These are phyloP conservation scores for Piromyces finnis DNA, from an alignment of 192 early-diverging fungal genomes.

Conservation along the genomic window DNA sequence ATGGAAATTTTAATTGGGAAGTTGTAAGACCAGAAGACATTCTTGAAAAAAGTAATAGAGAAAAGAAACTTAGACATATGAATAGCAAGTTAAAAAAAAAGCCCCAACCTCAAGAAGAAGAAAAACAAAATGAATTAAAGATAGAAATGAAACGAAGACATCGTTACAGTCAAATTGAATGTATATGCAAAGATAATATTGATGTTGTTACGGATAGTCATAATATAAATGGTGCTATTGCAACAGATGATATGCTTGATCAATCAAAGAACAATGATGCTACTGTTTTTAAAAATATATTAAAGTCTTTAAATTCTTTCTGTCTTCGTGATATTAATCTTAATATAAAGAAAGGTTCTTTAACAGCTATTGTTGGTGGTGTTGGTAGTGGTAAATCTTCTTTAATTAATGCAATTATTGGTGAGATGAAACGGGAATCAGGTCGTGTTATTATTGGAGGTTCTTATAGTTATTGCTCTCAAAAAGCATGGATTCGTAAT, in stretches of 20 bases:
- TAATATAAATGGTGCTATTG: no score
- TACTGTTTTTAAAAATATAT: no score
- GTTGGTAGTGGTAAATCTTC: constrained; percentile 76
- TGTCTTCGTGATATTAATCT: constrained; percentile 15
- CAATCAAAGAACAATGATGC: no score
- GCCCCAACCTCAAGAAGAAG: no score
- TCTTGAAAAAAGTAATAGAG: constrained; percentile 3
- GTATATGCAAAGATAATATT: no score
- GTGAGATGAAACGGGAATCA: constrained; percentile 46
- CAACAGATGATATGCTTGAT: no score
- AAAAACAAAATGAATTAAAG: no score
- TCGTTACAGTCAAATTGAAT: no score
- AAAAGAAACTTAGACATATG: background rate
- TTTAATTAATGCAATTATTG: constrained; percentile 59
- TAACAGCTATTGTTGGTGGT: constrained; percentile 67
- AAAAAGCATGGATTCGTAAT: constrained; percentile 89
- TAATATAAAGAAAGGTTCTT: constrained; percentile 22
- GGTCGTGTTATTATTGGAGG: constrained; percentile 44
- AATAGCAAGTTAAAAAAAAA: no score
- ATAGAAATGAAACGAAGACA: no score
- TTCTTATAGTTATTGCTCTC: constrained; percentile 2
- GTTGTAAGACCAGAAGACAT: constrained; percentile 3
- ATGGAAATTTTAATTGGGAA: background rate
- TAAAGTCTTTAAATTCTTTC: background rate
- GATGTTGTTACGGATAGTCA: no score